phyloP scores from a whole-genome alignment of 768 basidiomycete genomes.

The Suillus variegatus region DNA sequence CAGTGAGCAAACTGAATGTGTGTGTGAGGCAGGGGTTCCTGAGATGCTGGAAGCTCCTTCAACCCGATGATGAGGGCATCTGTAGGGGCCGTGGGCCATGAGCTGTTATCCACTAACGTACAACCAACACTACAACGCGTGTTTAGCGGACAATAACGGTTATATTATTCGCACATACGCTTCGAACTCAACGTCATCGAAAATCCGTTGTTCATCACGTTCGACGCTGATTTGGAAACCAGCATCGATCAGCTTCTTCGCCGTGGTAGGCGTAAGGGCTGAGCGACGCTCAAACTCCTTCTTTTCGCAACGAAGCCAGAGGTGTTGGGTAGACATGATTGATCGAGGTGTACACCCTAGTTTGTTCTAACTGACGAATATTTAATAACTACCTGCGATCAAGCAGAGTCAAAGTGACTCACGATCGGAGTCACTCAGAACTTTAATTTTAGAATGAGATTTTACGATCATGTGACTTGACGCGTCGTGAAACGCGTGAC shows the following conservation, averaged over 20 bases:
- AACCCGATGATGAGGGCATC: conserved; percentile 86
- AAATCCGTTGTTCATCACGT: conserved; percentile 91
- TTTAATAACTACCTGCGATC: neutral
- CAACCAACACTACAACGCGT: conserved; percentile 74
- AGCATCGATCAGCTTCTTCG: conserved; percentile 83
- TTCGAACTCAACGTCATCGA: conserved; percentile 91
- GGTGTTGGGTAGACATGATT: conserved; percentile 50
- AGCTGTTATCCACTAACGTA: conserved; percentile 80
- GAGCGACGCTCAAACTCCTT: conserved; percentile 93
- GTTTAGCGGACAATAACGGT: conserved; percentile 9
- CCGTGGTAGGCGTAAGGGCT: conserved; percentile 89
- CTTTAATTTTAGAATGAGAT: neutral
- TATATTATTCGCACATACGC: conserved; percentile 54
- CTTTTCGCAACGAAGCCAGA: conserved; percentile 98
- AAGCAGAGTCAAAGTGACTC: neutral
- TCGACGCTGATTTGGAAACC: conserved; percentile 93
- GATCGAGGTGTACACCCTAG: neutral
- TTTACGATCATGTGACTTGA: neutral
- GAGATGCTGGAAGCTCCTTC: conserved; percentile 90
- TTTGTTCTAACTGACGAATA: neutral
- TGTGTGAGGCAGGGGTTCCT: conserved; percentile 83
- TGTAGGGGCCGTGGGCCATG: conserved; percentile 82
- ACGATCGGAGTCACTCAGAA: neutral
- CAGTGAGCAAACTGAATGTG: conserved; percentile 99
- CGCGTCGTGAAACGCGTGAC: neutral